A percentile compares a stretch with the other conserved stretches of the same genome.
These are phyloP conservation scores for Jimgerdemannia lactiflua DNA, from an alignment of 192 early-diverging fungal genomes.

Conservation along the genomic window DNA sequence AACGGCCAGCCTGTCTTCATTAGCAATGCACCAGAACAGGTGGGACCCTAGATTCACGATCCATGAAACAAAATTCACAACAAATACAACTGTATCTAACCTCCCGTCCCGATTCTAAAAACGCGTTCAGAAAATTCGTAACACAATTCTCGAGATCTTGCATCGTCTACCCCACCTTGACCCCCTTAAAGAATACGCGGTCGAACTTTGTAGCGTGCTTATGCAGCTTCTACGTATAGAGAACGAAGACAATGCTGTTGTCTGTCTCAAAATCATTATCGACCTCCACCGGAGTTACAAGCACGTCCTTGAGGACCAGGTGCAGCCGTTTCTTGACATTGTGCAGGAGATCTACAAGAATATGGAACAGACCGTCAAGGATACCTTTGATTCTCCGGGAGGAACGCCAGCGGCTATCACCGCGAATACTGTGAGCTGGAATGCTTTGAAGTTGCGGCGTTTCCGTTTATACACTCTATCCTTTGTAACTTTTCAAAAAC, in stretches of 20 bases:
- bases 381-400: slow-evolving; percentile 76
- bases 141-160: slow-evolving; percentile 86
- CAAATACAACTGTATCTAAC: neutral
- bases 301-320: slow-evolving; percentile 76
- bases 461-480: neutral
- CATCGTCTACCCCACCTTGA: slow-evolving; percentile 92
- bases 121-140: slow-evolving; percentile 74
- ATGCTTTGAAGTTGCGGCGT: no score
- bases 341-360: slow-evolving; percentile 93
- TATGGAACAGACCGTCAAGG: slow-evolving; percentile 82
- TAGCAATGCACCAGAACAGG: slow-evolving; percentile 73
- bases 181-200: slow-evolving; percentile 68
- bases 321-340: slow-evolving; percentile 87
- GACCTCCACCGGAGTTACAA: slow-evolving; percentile 93
- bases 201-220: slow-evolving; percentile 71
- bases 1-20: slow-evolving; percentile 72
- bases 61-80: neutral
- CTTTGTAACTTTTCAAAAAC: neutral
- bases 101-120: neutral
- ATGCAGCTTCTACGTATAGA: slow-evolving; percentile 82
- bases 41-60: slow-evolving; percentile 17
- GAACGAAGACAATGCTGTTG: slow-evolving; percentile 97
- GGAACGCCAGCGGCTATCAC: slow-evolving; percentile 48
- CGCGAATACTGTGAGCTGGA: slow-evolving; percentile 23
- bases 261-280: slow-evolving; percentile 91